Evolutionary conservation across 2,329 filamentous ascomycete genomes (phyloP).

Genomic region (Talaromyces albobiverticillius): DNA sequence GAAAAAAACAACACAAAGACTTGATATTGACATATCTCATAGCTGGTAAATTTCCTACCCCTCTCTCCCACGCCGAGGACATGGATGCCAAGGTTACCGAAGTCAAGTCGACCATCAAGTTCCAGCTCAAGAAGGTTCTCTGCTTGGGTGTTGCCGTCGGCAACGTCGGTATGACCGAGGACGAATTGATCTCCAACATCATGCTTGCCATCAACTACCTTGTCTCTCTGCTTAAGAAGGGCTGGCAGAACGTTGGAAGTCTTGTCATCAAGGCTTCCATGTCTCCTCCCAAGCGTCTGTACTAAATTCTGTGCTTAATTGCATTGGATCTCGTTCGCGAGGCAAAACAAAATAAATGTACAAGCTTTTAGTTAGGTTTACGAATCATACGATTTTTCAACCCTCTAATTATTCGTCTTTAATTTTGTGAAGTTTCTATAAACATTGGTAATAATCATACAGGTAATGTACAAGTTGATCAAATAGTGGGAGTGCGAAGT

Average conservation of each 20-base stretch:
- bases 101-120: conserved; percentile 99
- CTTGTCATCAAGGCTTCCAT: conserved; percentile 99
- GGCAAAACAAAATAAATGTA: conserved; percentile 8
- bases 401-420: background rate
- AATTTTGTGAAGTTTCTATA: background rate
- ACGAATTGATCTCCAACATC: conserved; percentile 96
- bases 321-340: conserved; percentile 20
- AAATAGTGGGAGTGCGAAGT: too few species aligned
- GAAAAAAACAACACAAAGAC: background rate
- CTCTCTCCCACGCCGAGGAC: conserved; percentile 95
- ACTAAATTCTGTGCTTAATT: conserved; percentile 60
- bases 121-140: conserved; percentile 99
- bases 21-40: conserved; percentile 25
- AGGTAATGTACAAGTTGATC: background rate
- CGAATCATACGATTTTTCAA: background rate
- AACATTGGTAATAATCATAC: background rate
- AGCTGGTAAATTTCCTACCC: conserved; percentile 99
- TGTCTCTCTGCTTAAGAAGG: conserved; percentile 99
- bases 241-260: conserved; percentile 99
- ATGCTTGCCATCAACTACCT: conserved; percentile 99
- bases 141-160: conserved; percentile 99
- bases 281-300: conserved; percentile 96
- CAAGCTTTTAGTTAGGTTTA: conserved; percentile 13
- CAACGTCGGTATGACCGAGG: conserved; percentile 95
- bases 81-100: conserved; percentile 94